phyloP scores from a whole-genome alignment of 257 asterid genomes.

The Paulownia fortunei region DNA sequence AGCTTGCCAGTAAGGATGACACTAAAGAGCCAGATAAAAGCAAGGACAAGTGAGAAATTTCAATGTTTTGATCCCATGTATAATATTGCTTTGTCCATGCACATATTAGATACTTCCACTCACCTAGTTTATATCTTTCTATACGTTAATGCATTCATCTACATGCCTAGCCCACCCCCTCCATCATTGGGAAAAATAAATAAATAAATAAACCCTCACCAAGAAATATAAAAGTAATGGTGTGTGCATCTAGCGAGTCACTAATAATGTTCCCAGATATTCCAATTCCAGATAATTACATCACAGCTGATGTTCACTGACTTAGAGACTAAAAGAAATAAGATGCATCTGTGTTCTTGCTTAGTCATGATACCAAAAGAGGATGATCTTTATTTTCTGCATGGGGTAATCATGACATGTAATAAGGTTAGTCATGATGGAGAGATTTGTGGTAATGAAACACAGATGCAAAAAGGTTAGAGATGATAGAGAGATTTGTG shows the following conservation, averaged over 20 bases:
- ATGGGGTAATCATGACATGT: not conserved
- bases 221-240: not conserved
- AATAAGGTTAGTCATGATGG: not conserved
- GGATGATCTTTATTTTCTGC: not conserved
- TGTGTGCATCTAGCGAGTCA: not conserved
- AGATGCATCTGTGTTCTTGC: not conserved
- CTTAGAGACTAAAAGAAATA: not conserved
- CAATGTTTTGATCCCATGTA: not conserved
- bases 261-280: not conserved
- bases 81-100: not conserved
- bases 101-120: not conserved
- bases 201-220: not conserved
- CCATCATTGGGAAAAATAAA: no score
- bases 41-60: constrained; percentile 2
- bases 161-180: not conserved
- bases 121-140: constrained; percentile 10
- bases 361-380: not conserved
- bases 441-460: not conserved
- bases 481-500: no score
- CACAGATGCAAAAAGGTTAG: no score
- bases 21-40: constrained; percentile 7
- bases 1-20: not conserved
- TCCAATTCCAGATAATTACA: not conserved
- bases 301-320: not conserved
- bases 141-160: not conserved